phyloP scores from a whole-genome alignment of 768 basidiomycete genomes.

The Hysterangium stoloniferum region DNA sequence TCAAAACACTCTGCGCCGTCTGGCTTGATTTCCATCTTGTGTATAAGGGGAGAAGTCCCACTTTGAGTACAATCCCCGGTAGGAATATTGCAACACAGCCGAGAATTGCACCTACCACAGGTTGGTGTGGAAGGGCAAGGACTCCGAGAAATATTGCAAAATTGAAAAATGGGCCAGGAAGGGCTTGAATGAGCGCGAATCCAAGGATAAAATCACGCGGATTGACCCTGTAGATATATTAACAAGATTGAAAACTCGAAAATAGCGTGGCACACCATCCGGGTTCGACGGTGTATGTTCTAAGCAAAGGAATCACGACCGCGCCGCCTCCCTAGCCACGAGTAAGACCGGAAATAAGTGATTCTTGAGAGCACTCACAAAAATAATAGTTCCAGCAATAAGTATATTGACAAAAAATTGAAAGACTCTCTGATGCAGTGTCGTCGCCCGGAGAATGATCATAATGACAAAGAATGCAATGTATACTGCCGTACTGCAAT shows the following conservation, averaged over 20 bases:
- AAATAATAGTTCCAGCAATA: constrained; percentile 41
- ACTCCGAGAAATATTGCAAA: constrained; percentile 46
- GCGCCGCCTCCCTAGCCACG: constrained; percentile 35
- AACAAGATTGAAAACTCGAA: constrained; percentile 44
- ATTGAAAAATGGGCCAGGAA: constrained; percentile 52
- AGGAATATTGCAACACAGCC: constrained; percentile 43
- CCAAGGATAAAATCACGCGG: constrained; percentile 48
- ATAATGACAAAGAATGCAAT: constrained; percentile 3
- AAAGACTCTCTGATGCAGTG: not conserved
- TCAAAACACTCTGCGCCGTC: constrained; percentile 17
- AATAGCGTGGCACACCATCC: constrained; percentile 45
- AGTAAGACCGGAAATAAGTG: not conserved
- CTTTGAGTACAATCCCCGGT: constrained; percentile 33
- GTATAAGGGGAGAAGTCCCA: constrained; percentile 23
- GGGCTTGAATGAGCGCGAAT: constrained; percentile 40
- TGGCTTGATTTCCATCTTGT: constrained; percentile 1
- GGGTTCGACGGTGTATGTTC: constrained; percentile 42
- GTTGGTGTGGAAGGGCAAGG: constrained; percentile 27
- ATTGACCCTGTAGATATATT: constrained; percentile 43
- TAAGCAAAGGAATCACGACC: constrained; percentile 46
- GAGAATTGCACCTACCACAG: constrained; percentile 36
- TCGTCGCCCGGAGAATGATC: not conserved
- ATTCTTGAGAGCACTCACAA: constrained; percentile 20
- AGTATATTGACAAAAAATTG: constrained; percentile 40
- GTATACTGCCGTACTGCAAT: not conserved